Evolutionary conservation across 768 basidiomycete genomes (phyloP).

Genomic region (Boletellus sp.): DNA sequence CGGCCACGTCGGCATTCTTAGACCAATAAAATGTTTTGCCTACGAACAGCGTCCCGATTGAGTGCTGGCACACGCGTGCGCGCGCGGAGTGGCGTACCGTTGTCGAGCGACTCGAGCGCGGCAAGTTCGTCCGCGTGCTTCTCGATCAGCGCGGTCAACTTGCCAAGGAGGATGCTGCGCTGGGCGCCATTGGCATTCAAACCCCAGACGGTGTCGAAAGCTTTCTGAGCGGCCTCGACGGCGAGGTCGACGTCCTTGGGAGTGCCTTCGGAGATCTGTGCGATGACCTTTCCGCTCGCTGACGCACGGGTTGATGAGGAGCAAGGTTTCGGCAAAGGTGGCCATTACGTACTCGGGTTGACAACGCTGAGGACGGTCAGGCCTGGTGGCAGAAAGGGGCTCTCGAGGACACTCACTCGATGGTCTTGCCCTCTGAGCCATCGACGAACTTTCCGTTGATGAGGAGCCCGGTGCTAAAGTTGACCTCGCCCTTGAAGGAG

Average conservation of each 20-base stretch:
- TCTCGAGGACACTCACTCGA: constrained; percentile 55
- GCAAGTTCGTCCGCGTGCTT: constrained; percentile 58
- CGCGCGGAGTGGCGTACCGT: constrained; percentile 39
- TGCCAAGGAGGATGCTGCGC: constrained; percentile 55
- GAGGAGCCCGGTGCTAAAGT: constrained; percentile 64
- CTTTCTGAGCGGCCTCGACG: constrained; percentile 62
- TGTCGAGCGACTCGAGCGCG: constrained; percentile 71
- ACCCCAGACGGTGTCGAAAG: constrained; percentile 66
- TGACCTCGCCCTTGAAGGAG: constrained; percentile 54
- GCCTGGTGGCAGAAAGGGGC: not conserved
- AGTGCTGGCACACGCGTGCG: not conserved
- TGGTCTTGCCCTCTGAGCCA: constrained; percentile 51
- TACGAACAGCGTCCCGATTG: constrained; percentile 11
- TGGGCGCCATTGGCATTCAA: constrained; percentile 49
- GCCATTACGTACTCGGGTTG: constrained; percentile 45
- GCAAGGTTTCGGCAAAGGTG: not conserved
- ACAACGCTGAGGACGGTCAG: constrained; percentile 40
- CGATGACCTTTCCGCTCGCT: constrained; percentile 66
- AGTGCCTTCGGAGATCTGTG: constrained; percentile 52
- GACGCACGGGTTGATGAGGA: not conserved
- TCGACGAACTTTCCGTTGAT: constrained; percentile 67
- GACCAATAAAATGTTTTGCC: constrained; percentile 55
- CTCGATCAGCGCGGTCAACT: constrained; percentile 65
- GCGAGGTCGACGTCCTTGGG: constrained; percentile 73
- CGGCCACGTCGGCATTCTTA: constrained; percentile 45